Base-by-base conservation (phyloP, 805 yeast genomes). In the Candida ipomoeae region DNA sequence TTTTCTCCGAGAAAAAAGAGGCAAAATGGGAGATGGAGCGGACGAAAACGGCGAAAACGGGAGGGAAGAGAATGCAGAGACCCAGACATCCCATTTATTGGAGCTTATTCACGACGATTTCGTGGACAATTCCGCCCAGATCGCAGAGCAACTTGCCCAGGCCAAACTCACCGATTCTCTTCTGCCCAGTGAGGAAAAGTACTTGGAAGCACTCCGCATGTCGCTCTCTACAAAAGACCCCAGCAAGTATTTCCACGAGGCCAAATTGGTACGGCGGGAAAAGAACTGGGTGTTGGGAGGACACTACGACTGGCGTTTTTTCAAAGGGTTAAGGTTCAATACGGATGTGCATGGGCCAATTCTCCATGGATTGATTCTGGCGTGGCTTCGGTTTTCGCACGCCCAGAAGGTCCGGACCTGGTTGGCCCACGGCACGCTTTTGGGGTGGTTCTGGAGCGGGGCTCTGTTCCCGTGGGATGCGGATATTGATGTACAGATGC, bases 161-260 rank as follows among this genome's bases (percentile, higher is more conserved):
- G 52, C 52, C 3, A 15, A 63, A 58, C 46, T 55, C 26, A 45
- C 43, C 15, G 11, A 18, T 8, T n/a, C 31, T 3, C 41, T 39
- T n/a, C 6, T 14, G 11, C 35, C 39, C 2, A 54, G 41, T 21
- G 61, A 61, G 29, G 13, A 35, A 17, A 15, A 14, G n/a, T 59
- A 52, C 57, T 54, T 50, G 43, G 41, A 54, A 11, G 48, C 56
- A 5, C 47, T 58, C 32, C 48, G 40, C 31, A 52, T 8, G 23
- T 55, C 46, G 15, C 48, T 36, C 18, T 31, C 26, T 23, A 48
- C 39, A 3, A 41, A 4, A 33, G 35, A 31, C 54, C 74, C 10
- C 56, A 14, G 63, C 20, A 73, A 75, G 48, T 71, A 70, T 55
- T 77, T 77, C 52, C 64, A 66, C 41, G 81, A 78, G 57, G 78